Evolutionary conservation across 2,329 filamentous ascomycete genomes (phyloP), one percentile per base, ranked within the genome.

Genomic region (Xylariaceae sp.): DNA sequence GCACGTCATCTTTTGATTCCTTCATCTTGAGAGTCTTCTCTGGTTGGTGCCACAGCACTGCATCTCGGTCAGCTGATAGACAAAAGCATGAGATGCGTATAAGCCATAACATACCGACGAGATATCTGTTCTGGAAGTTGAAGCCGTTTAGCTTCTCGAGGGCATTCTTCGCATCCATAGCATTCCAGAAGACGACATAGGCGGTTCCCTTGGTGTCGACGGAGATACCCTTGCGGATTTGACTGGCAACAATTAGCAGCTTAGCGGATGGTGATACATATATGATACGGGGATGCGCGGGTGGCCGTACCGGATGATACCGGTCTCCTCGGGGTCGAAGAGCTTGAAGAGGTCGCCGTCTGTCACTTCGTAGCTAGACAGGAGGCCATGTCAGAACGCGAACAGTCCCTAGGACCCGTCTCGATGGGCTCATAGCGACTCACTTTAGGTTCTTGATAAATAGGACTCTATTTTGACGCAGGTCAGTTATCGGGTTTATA

Each of bases 361-460:
- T 73, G 92, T 94, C 73, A 99, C 92, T 89, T 95, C 96, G 86
- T 97, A 97, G 88, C 92, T 96, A 66, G 50, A 70, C 56, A 44
- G 64, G 53, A 49, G 48, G 59, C 4, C 45, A 69, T 53, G 23
- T 64, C 11, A 59, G 55, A 53, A 56, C 47, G 54, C 13, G 15
- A 17, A 55, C 17, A 37, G 11, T n/a, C 15, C 35, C 10, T 35
- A 41, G 45, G 41, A 30, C 15, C 5, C 41, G 10, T 1, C 23
- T 37, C 30, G 10, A 37, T 41, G 34, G 55, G 13, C 54, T 37
- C 3, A 18, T 37, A n/a, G 51, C 17, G n/a, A 78, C 81, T 68
- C 77, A 95, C 91, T 90, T 96, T 82, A 97, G 86, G 86, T 99
- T 97, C 90, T 97, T 97, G 73, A 97, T 93, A 86, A 97, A 97